These are phyloP conservation scores for Kodamaea leandrae DNA, from an alignment of 805 yeast genomes.

Conservation along the genomic window DNA sequence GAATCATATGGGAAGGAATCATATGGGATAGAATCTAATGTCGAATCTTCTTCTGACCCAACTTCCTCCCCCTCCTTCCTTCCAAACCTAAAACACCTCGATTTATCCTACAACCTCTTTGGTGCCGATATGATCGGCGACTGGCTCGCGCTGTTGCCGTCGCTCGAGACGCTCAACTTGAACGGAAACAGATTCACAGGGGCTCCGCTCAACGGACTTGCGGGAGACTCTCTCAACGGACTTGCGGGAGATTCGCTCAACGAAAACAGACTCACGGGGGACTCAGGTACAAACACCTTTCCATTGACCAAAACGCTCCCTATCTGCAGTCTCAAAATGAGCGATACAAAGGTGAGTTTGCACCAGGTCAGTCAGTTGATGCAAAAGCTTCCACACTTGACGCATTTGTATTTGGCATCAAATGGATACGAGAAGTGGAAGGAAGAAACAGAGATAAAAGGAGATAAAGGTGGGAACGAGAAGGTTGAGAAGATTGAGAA, in stretches of 20 bases:
- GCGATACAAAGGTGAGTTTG: constrained; percentile 22
- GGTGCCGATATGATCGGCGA: constrained; percentile 30
- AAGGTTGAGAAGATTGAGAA: too few species aligned
- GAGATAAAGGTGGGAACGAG: background rate
- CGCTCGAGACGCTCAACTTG: constrained; percentile 43
- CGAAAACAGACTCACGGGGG: background rate
- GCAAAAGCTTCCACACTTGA: constrained; percentile 38
- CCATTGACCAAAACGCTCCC: background rate
- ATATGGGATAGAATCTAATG: background rate
- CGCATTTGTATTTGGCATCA: constrained; percentile 31
- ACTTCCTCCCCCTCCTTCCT: background rate
- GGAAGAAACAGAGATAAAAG: background rate
- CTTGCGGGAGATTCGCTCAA: too few species aligned
- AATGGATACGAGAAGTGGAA: constrained; percentile 23
- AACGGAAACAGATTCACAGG: constrained; percentile 50
- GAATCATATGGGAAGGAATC: background rate
- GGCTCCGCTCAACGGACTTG: background rate
- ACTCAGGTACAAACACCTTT: too few species aligned
- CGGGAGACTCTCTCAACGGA: too few species aligned
- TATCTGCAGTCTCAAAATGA: constrained; percentile 19
- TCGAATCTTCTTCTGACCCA: background rate
- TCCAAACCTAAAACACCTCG: constrained; percentile 34
- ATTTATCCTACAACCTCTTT: constrained; percentile 61
- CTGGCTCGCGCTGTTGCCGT: constrained; percentile 29
- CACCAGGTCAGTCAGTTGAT: constrained; percentile 17